Conservation (phyloP, 2,329 filamentous ascomycete species). For the Pseudogymnoascus sp. region DNA sequence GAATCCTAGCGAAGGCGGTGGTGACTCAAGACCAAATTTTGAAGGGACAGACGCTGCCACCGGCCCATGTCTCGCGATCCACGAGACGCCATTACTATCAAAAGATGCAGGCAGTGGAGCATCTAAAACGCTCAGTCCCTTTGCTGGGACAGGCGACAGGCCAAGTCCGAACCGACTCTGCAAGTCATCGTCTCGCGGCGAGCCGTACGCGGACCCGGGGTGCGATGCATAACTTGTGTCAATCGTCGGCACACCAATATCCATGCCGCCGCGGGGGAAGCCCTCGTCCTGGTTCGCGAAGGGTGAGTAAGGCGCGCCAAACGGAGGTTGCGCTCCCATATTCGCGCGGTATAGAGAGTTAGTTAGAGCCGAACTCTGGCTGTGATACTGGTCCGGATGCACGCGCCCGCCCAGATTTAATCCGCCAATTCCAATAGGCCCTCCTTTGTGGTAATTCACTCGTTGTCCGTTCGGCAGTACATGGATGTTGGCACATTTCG, state of each 20-base stretch:
- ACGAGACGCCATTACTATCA: conserved; percentile 90
- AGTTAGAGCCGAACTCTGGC: conserved; percentile 64
- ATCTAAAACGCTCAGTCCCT: conserved; percentile 79
- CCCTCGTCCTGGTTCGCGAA: conserved; percentile 44
- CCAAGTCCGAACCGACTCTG: conserved; percentile 55
- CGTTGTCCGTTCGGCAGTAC: conserved; percentile 87
- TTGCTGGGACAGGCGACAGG: conserved; percentile 65
- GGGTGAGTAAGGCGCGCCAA: conserved; percentile 30
- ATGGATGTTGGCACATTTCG: conserved; percentile 94
- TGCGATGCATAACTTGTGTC: conserved; percentile 47
- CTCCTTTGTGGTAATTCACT: conserved; percentile 70
- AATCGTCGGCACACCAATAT: conserved; percentile 39
- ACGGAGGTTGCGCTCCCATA: conserved; percentile 32
- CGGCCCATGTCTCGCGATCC: conserved; percentile 80
- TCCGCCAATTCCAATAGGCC: conserved; percentile 46
- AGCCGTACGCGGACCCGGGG: conserved; percentile 62
- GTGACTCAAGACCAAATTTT: conserved; percentile 82
- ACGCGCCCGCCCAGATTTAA: conserved; percentile 58
- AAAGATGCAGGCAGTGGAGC: conserved; percentile 90
- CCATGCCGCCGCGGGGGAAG: conserved; percentile 37
- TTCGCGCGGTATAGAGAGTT: conserved; percentile 61
- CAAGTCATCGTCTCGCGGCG: conserved; percentile 65
- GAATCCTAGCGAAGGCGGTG: conserved; percentile 62
- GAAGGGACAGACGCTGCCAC: conserved; percentile 89
- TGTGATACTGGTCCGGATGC: conserved; percentile 55